Evolutionary conservation across 257 asterid species (phyloP).

Genomic region (Solanum chmielewskii): DNA sequence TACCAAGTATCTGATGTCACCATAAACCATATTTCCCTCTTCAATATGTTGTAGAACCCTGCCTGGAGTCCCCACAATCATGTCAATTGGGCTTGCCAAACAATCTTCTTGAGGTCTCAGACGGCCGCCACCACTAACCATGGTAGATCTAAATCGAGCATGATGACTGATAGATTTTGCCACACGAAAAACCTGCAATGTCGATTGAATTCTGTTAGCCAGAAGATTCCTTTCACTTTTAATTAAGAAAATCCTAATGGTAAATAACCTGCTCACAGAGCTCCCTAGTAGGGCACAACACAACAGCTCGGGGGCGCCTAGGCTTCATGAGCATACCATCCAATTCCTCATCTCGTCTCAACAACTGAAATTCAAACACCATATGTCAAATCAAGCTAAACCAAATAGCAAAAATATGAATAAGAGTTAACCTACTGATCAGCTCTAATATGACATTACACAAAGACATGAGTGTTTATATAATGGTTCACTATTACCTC

Average conservation of each 20-base stretch:
- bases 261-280: constrained; percentile 81
- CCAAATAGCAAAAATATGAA: not conserved
- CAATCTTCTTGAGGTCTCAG: constrained; percentile 92
- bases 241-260: not conserved
- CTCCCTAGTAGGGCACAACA: constrained; percentile 98
- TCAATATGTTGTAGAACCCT: constrained; percentile 94
- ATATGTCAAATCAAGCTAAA: not conserved
- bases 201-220: not conserved
- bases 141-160: constrained; percentile 87
- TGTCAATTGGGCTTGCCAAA: constrained; percentile 80
- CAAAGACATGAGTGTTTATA: not conserved
- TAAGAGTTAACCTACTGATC: not conserved
- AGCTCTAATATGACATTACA: not conserved
- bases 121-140: constrained; percentile 98
- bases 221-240: not conserved
- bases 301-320: constrained; percentile 90
- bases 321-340: constrained; percentile 89
- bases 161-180: constrained; percentile 84
- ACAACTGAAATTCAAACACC: constrained; percentile 36
- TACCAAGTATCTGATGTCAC: constrained; percentile 93
- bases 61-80: constrained; percentile 98
- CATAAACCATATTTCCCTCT: constrained; percentile 91
- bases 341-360: constrained; percentile 71
- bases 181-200: constrained; percentile 70
- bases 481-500: not conserved